Conservation (phyloP, 768 basidiomycete species). For the Termitomyces titanicus region DNA sequence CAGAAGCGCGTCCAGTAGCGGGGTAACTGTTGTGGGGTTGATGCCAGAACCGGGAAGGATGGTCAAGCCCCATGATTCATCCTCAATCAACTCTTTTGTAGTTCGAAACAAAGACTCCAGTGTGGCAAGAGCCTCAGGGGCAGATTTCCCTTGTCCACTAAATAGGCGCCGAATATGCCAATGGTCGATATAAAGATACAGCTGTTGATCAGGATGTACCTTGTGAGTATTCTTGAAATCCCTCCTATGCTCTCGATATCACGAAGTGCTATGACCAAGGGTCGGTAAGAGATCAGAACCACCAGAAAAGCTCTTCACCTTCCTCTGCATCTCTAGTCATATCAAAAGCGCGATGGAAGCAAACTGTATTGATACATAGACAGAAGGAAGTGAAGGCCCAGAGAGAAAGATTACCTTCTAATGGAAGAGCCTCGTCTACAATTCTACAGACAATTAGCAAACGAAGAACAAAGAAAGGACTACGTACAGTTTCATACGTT, state of each 20-base stretch:
- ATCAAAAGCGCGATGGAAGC: constrained; percentile 79
- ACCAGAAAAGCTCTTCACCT: constrained; percentile 33
- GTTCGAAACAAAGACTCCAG: constrained; percentile 37
- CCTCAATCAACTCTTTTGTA: constrained; percentile 32
- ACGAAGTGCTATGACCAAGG: constrained; percentile 32
- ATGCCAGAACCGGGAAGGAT: constrained; percentile 80
- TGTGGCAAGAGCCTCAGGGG: constrained; percentile 35
- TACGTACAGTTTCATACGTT: constrained; percentile 51
- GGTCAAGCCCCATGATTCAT: constrained; percentile 35
- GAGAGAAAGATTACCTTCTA: constrained; percentile 49
- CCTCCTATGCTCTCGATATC: constrained; percentile 56
- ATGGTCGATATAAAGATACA: not conserved
- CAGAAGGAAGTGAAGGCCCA: not conserved
- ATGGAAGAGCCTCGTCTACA: constrained; percentile 50
- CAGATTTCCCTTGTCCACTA: constrained; percentile 53
- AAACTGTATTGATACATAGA: constrained; percentile 39
- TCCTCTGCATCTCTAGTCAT: constrained; percentile 54
- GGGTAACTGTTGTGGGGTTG: constrained; percentile 49
- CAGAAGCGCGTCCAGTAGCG: constrained; percentile 46
- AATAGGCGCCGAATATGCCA: not conserved
- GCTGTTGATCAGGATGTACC: constrained; percentile 37
- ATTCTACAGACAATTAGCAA: constrained; percentile 28
- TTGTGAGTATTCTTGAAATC: constrained; percentile 76
- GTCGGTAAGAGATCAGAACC: not conserved
- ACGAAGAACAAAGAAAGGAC: not conserved